These are phyloP conservation scores for Saposhnikovia divaricata DNA, from an alignment of 129 eudicot genomes.

Conservation along the genomic window DNA sequence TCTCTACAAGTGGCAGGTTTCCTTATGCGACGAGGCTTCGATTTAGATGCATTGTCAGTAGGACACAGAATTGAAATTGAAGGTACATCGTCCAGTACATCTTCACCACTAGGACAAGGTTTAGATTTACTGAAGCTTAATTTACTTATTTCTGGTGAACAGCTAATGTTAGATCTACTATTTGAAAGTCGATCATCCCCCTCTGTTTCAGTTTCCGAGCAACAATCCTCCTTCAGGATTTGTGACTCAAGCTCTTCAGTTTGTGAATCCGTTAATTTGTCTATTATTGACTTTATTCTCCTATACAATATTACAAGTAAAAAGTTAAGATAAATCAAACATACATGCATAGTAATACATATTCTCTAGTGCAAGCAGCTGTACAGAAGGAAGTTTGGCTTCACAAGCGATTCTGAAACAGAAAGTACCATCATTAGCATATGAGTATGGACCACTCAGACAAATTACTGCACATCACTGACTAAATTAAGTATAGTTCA, in stretches of 20 bases:
- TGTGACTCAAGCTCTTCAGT: slow-evolving; percentile 30
- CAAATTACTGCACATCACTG: not conserved
- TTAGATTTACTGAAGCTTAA: slow-evolving; percentile 13
- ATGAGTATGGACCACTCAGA: not conserved
- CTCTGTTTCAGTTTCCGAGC: slow-evolving; percentile 86
- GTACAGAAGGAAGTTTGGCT: slow-evolving; percentile 52
- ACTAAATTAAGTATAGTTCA: not conserved
- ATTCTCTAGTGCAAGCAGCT: slow-evolving; percentile 83
- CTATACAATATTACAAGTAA: slow-evolving; percentile 26
- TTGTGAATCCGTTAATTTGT: slow-evolving; percentile 43
- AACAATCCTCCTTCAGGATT: slow-evolving; percentile 37
- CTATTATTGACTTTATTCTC: slow-evolving; percentile 54
- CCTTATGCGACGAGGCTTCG: slow-evolving; percentile 18
- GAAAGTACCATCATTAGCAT: slow-evolving; percentile 19
- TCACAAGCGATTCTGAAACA: slow-evolving; percentile 64
- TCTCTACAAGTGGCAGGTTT: slow-evolving; percentile 21
- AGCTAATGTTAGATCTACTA: slow-evolving; percentile 27
- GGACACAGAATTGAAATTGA: slow-evolving; percentile 36
- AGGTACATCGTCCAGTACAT: slow-evolving; percentile 36
- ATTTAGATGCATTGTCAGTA: slow-evolving; percentile 22
- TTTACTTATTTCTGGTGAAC: slow-evolving; percentile 30
- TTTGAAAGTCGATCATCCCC: slow-evolving; percentile 36
- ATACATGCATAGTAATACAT: slow-evolving; percentile 21
- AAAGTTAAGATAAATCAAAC: slow-evolving; percentile 3
- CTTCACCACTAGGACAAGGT: slow-evolving; percentile 29